Evolutionary conservation across 2,329 filamentous ascomycete genomes (phyloP).

Genomic region (Colletotrichum eremochloae): DNA sequence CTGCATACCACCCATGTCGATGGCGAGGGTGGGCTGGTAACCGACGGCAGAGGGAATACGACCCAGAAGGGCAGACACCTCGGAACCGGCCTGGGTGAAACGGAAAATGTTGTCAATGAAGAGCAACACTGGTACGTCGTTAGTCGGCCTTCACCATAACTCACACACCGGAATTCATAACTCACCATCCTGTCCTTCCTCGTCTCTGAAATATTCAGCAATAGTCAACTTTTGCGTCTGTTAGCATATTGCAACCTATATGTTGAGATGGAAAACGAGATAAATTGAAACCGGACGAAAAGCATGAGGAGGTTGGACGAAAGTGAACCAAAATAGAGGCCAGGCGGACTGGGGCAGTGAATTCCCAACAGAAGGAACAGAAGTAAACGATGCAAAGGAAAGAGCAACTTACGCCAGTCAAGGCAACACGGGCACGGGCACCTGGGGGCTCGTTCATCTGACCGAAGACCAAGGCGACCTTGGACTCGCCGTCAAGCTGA

Average conservation of each 20-base stretch:
- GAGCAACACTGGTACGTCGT: constrained; percentile 78
- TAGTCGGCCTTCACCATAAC: constrained; percentile 42
- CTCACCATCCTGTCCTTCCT: constrained; percentile 87
- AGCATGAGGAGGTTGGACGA: no score
- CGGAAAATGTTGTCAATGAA: constrained; percentile 99
- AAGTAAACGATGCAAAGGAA: not conserved
- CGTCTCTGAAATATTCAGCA: constrained; percentile 85
- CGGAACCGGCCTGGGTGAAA: constrained; percentile 99
- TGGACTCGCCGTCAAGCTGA: constrained; percentile 98
- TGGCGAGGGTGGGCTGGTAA: constrained; percentile 98
- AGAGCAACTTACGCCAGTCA: constrained; percentile 74
- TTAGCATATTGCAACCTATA: not conserved
- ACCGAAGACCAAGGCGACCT: constrained; percentile 99
- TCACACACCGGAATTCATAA: constrained; percentile 34
- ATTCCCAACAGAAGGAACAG: not conserved
- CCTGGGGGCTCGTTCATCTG: constrained; percentile 99
- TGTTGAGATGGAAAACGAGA: not conserved
- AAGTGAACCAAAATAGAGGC: not conserved
- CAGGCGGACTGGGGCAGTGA: no score
- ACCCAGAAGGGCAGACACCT: constrained; percentile 98
- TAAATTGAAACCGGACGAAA: not conserved
- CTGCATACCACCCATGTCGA: constrained; percentile 99
- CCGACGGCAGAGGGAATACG: constrained; percentile 99
- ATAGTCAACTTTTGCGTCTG: constrained; percentile 63
- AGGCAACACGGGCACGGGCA: constrained; percentile 99